Percentiles rank a stretch among this genome's conserved stretches.
Conservation (phyloP, 441 rosid species). For the Adansonia gregorii region DNA sequence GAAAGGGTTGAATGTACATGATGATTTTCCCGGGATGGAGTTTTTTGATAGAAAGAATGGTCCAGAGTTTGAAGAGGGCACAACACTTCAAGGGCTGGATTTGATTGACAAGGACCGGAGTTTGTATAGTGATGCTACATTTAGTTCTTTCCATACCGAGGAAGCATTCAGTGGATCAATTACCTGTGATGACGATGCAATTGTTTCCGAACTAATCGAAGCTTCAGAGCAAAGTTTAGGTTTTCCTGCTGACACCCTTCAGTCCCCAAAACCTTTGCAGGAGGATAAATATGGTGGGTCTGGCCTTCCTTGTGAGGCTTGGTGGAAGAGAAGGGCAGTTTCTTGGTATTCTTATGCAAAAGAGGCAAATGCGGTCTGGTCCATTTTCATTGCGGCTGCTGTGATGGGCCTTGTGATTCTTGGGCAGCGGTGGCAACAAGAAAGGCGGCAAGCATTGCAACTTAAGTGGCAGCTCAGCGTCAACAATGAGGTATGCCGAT, state of each 20-base stretch:
- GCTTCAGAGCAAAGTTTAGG: slow-evolving; percentile 40
- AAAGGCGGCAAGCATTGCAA: slow-evolving; percentile 86
- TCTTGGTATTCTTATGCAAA: slow-evolving; percentile 73
- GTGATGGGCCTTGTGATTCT: slow-evolving; percentile 87
- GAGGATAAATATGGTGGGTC: slow-evolving; percentile 44
- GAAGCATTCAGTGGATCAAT: slow-evolving; percentile 52
- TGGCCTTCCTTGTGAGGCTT: slow-evolving; percentile 71
- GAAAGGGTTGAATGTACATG: slow-evolving; percentile 51
- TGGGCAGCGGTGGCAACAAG: slow-evolving; percentile 93
- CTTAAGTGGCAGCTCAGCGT: slow-evolving; percentile 72
- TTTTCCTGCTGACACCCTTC: slow-evolving; percentile 41
- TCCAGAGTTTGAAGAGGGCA: slow-evolving; percentile 45
- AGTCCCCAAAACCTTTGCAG: slow-evolving; percentile 37
- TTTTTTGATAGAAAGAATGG: slow-evolving; percentile 48
- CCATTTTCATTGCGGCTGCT: slow-evolving; percentile 88
- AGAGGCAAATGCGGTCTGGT: slow-evolving; percentile 90
- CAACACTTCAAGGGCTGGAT: slow-evolving; percentile 37
- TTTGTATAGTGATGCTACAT: slow-evolving; percentile 47
- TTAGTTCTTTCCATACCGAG: slow-evolving; percentile 57
- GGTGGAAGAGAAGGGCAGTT: slow-evolving; percentile 92
- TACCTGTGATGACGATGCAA: slow-evolving; percentile 39
- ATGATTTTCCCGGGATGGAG: slow-evolving; percentile 53
- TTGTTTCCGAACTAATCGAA: slow-evolving; percentile 45
- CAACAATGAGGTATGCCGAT: slow-evolving; percentile 60
- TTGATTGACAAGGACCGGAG: slow-evolving; percentile 48